Conservation (phyloP, 805 yeast species). For the Candida broadrunensis region DNA sequence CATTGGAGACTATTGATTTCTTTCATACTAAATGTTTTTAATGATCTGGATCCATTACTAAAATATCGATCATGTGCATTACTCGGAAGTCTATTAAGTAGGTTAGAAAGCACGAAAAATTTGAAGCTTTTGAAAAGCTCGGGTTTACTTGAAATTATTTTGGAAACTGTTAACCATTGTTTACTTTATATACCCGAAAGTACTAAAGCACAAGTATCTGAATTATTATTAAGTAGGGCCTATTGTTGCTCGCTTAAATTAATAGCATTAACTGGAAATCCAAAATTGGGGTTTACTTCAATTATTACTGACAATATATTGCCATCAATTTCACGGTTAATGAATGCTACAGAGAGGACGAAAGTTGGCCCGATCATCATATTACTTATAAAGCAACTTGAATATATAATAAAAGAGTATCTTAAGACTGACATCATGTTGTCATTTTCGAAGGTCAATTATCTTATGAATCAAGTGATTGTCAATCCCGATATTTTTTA, state of each 20-base stretch:
- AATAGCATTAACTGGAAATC: background rate
- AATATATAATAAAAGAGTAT: conserved; percentile 5
- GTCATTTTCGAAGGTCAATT: conserved; percentile 25
- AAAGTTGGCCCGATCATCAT: background rate
- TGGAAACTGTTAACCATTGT: conserved; percentile 8
- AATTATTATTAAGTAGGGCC: conserved; percentile 16
- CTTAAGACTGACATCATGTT: conserved; percentile 16
- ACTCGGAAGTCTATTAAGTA: background rate
- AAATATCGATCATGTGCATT: conserved; percentile 19
- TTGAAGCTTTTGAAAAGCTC: background rate
- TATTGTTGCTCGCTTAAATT: conserved; percentile 17
- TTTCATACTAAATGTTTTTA: conserved; percentile 31
- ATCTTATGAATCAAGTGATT: conserved; percentile 27
- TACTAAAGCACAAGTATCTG: conserved; percentile 6
- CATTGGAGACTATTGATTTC: conserved; percentile 28
- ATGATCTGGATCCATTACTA: conserved; percentile 26
- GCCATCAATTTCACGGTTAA: background rate
- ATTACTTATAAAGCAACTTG: conserved; percentile 12
- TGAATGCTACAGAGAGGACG: background rate
- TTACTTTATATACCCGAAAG: conserved; percentile 25
- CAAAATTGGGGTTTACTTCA: background rate
- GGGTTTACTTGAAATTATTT: background rate
- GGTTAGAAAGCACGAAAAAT: background rate
- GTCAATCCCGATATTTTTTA: conserved; percentile 13
- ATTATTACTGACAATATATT: background rate